Evolutionary conservation across 305 asterid genomes (phyloP).

Genomic region (Fraxinus velutina): DNA sequence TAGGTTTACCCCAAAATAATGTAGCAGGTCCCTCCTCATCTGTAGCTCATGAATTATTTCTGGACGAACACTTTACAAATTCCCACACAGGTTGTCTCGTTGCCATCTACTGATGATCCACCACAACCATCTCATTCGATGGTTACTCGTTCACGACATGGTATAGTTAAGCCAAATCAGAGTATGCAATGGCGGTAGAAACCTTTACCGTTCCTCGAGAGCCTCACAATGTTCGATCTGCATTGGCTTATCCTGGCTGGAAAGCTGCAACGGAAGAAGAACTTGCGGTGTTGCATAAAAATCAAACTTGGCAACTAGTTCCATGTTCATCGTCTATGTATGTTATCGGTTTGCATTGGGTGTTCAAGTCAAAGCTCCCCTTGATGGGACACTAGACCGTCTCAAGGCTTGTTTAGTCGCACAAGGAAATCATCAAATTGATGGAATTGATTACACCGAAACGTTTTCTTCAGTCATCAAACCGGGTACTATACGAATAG

Average conservation of each 20-base stretch:
- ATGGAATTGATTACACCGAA: background rate
- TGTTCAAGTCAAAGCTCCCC: background rate
- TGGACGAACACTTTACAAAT: too few species aligned
- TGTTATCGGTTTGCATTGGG: background rate
- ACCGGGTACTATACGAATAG: background rate
- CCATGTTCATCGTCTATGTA: background rate
- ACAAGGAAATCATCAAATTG: background rate
- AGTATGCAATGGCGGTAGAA: background rate
- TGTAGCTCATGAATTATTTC: too few species aligned
- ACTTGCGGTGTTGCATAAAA: background rate
- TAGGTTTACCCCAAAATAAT: too few species aligned
- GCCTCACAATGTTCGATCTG: background rate
- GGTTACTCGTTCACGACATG: background rate
- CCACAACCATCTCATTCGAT: background rate
- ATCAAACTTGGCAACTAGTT: background rate
- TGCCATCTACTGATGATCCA: too few species aligned
- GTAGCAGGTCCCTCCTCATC: too few species aligned
- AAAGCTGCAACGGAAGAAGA: background rate
- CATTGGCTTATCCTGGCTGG: background rate
- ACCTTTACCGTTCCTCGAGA: background rate
- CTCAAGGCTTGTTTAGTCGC: background rate
- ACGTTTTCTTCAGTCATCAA: background rate
- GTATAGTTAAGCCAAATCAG: background rate
- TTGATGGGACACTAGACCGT: background rate
- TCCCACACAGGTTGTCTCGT: too few species aligned